Conservation (phyloP, 805 yeast genomes). For the Pichia occidentalis region DNA sequence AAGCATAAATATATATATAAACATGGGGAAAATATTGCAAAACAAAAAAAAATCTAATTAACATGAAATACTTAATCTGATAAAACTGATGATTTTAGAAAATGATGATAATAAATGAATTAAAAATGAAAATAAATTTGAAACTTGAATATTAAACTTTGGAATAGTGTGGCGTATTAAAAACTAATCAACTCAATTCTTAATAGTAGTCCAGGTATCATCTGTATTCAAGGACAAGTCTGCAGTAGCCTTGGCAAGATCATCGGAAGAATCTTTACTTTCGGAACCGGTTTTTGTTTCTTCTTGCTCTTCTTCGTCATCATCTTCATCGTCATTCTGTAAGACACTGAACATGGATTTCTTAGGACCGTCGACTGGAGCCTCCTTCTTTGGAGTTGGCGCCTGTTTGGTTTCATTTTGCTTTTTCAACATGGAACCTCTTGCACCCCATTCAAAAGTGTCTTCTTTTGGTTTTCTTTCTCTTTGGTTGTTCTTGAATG, state of each 20-base stretch:
- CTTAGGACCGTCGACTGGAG: conserved; percentile 28
- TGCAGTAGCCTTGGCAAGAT: conserved; percentile 32
- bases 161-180: no score
- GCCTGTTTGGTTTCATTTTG: conserved; percentile 12
- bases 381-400: conserved; percentile 11
- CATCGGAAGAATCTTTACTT: conserved; percentile 21
- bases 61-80: no score
- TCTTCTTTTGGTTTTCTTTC: conserved; percentile 29
- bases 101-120: not conserved
- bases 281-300: conserved; percentile 28
- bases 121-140: not conserved
- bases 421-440: conserved; percentile 11
- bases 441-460: conserved; percentile 39
- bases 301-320: conserved; percentile 34
- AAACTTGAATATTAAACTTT: no score
- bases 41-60: no score
- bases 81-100: not conserved
- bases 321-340: conserved; percentile 44
- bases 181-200: conserved; percentile 1
- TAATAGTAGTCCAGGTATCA: conserved; percentile 37
- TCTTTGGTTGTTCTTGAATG: conserved; percentile 29
- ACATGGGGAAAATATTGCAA: conserved; percentile 5
- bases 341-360: conserved; percentile 46
- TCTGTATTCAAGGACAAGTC: conserved; percentile 33
- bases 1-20: conserved; percentile 5